Conservation (phyloP, 208 protist genomes). For the Endotrypanum monterogeii region DNA sequence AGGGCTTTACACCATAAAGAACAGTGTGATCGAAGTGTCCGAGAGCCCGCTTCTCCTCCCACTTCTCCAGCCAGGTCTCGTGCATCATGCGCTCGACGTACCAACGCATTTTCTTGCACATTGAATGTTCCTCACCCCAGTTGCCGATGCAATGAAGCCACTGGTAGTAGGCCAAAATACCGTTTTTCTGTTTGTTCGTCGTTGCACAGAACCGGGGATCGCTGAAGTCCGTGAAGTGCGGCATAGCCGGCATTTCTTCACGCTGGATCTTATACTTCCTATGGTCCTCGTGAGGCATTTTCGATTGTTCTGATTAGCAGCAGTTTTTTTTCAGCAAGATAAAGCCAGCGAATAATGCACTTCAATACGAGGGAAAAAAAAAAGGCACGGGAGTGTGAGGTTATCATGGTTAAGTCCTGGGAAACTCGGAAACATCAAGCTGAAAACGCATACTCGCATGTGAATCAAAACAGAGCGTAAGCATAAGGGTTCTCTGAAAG, state of each 20-base stretch:
- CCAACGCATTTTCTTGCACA: conserved; percentile 93
- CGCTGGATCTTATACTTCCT: conserved; percentile 86
- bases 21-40: conserved; percentile 90
- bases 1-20: conserved; percentile 87
- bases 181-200: conserved; percentile 86
- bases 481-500: neutral
- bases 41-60: conserved; percentile 87
- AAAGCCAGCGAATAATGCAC: neutral
- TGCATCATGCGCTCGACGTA: conserved; percentile 92
- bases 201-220: conserved; percentile 77
- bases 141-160: conserved; percentile 93
- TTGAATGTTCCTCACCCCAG: conserved; percentile 92
- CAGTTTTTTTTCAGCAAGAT: neutral
- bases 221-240: conserved; percentile 89
- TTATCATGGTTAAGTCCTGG: neutral
- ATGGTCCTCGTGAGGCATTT: conserved; percentile 86
- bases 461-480: neutral
- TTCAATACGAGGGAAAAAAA: neutral
- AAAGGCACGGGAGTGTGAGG: neutral
- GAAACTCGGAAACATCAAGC: neutral
- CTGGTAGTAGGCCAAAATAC: conserved; percentile 89
- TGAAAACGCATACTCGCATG: neutral
- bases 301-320: neutral
- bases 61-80: conserved; percentile 87
- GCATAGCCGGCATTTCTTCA: conserved; percentile 77